Evolutionary conservation across 805 yeast species (phyloP).

Genomic region (Starmerella vaccinii): DNA sequence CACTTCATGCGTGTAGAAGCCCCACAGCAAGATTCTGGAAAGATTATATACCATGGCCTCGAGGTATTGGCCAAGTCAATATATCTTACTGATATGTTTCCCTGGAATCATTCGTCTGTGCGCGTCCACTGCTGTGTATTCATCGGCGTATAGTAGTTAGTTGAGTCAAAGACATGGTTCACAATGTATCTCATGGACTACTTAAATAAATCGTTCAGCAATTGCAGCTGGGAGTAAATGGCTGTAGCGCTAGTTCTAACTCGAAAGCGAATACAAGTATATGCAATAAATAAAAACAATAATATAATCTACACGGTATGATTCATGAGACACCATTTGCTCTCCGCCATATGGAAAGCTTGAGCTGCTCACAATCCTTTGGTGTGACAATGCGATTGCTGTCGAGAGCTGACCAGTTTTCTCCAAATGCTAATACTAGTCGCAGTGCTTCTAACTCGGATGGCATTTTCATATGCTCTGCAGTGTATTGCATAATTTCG

Average conservation of each 20-base stretch:
- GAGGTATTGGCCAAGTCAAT: too few species aligned
- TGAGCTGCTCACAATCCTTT: slow-evolving; percentile 9
- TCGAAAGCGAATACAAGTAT: not conserved
- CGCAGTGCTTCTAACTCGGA: not conserved
- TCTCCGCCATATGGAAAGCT: slow-evolving; percentile 4
- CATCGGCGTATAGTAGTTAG: too few species aligned
- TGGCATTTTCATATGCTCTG: not conserved
- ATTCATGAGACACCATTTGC: not conserved
- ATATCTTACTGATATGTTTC: too few species aligned
- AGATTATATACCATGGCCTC: too few species aligned
- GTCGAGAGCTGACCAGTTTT: slow-evolving; percentile 3
- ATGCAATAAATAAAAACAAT: not conserved
- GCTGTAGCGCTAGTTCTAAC: not conserved
- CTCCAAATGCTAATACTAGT: slow-evolving; percentile 10
- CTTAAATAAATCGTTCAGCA: too few species aligned
- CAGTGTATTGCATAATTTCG: not conserved
- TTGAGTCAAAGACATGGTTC: too few species aligned
- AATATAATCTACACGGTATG: not conserved
- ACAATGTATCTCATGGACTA: too few species aligned
- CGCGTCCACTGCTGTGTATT: too few species aligned
- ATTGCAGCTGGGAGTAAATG: too few species aligned
- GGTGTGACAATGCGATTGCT: slow-evolving; percentile 3
- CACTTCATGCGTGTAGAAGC: too few species aligned
- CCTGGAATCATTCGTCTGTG: too few species aligned
- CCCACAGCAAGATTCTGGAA: too few species aligned